Base-by-base conservation (phyloP, 352 stramenopile genomes). In the Elongisporangium undulatum region DNA sequence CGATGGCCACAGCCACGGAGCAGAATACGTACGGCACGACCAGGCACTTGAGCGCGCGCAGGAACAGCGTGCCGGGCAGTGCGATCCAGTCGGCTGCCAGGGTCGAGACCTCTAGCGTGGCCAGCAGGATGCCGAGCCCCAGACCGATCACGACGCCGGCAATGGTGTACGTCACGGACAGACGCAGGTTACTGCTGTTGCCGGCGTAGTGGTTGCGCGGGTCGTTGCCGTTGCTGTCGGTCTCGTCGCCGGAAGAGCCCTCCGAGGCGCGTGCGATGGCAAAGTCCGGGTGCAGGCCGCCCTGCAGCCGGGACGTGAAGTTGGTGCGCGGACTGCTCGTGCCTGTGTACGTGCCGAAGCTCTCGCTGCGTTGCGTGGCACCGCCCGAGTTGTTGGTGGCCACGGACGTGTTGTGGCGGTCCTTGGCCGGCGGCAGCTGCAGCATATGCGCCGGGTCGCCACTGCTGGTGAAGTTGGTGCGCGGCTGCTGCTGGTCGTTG, bases 1-100 rank as follows among this genome's bases (percentile, higher is more conserved):
- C 80, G 13, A 92, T 82, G 19, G 82, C 82, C 12, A 94, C 80
- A 0, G 83, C 79, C 15, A 94, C 82, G 0, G 80, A 82, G 55
- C 79, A 92, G 68, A 94, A 94, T 2, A 92, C 82, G 57, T 92
- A 87, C 21, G 85, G 85, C 16, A 94, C 61, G 17, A 92, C 82
- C 5, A 94, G 66, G 22, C 79, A 78, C 64, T 88, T 92, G 45
- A 93, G 68, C 7, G 81, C 85, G 21, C 85, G 76, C 7, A 92
- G 61, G 61, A 93, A 94, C 45, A 94, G 64, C 10, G 92, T 75
- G 0, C 85, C 83, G 0, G 85, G 85, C 17, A 93, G 59, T 16
- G 76, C 69, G n/a, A 94, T 77, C 81, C 79, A 89, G 39, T 75
- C 57, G 7, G 76, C 74, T 0, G 67, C 64, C 5, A 85, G 52